phyloP scores from a whole-genome alignment of 768 basidiomycete genomes.

The Stropharia rugosoannulata region DNA sequence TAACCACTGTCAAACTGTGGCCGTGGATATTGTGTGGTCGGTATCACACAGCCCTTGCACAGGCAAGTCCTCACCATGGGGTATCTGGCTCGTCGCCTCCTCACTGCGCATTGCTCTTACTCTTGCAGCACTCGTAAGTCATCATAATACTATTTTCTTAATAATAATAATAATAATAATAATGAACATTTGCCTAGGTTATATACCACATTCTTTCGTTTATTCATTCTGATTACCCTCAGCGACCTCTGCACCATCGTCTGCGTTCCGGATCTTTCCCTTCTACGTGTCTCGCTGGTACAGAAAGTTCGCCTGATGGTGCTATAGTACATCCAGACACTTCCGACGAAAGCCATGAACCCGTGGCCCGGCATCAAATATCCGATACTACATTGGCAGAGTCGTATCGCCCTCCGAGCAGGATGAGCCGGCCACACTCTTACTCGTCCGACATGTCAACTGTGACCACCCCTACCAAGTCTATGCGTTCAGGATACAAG shows the following conservation, averaged over 20 bases:
- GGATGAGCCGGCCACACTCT: slow-evolving; percentile 17
- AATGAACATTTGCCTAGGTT: slow-evolving; percentile 7
- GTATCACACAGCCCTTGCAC: slow-evolving; percentile 26
- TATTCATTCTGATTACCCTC: slow-evolving; percentile 11
- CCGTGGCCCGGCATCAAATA: slow-evolving; percentile 12
- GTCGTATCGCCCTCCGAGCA: slow-evolving; percentile 16
- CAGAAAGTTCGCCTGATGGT: slow-evolving; percentile 1
- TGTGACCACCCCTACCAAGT: slow-evolving; percentile 16
- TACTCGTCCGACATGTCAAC: slow-evolving; percentile 23
- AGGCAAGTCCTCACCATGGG: slow-evolving; percentile 39
- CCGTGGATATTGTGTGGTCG: slow-evolving; percentile 42
- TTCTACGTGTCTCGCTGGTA: slow-evolving; percentile 4
- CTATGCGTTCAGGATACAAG: slow-evolving; percentile 2
- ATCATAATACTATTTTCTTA: background rate
- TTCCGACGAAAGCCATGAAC: slow-evolving; percentile 8
- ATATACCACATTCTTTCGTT: slow-evolving; percentile 16
- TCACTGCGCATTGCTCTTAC: slow-evolving; percentile 56
- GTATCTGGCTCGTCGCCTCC: slow-evolving; percentile 54
- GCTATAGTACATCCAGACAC: slow-evolving; percentile 6
- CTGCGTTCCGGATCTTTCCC: slow-evolving; percentile 18
- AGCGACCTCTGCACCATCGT: slow-evolving; percentile 16
- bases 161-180: background rate
- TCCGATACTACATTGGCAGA: slow-evolving; percentile 20
- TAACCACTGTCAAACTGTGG: slow-evolving; percentile 43
- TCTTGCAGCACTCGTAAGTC: slow-evolving; percentile 50